phyloP scores from a whole-genome alignment of 108 stramenopile genomes.

The Nitzschia sp. region DNA sequence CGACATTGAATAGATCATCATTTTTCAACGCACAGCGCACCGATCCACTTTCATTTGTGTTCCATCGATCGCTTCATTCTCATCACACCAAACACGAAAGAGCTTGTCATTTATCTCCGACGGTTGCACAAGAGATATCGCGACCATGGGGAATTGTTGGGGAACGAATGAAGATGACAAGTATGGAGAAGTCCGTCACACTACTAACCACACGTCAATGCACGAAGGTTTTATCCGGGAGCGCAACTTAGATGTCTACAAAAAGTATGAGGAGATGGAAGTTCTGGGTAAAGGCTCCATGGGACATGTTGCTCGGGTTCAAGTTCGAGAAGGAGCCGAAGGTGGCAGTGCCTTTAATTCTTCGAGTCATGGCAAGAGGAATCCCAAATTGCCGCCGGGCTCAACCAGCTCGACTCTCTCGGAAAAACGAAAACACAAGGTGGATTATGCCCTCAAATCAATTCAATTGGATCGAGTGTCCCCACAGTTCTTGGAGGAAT shows the following conservation, averaged over 20 bases:
- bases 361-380: not conserved
- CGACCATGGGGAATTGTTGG: conserved; percentile 16
- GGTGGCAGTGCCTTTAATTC: conserved; percentile 54
- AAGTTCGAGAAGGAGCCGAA: conserved; percentile 47
- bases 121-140: too few relatives aligned
- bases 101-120: too few relatives aligned
- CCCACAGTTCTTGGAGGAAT: conserved; percentile 66
- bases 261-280: conserved; percentile 54
- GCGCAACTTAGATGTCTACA: conserved; percentile 47
- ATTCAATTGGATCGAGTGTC: conserved; percentile 68
- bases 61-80: too few relatives aligned
- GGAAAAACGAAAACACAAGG: conserved; percentile 10
- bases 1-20: too few relatives aligned
- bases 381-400: not conserved
- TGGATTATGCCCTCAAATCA: conserved; percentile 66
- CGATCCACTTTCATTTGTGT: too few relatives aligned
- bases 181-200: not conserved
- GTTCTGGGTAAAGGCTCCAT: conserved; percentile 79
- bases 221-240: conserved; percentile 40
- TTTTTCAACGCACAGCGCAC: too few relatives aligned
- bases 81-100: too few relatives aligned
- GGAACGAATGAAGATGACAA: not conserved
- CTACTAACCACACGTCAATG: conserved; percentile 14
- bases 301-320: conserved; percentile 63
- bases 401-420: not conserved